phyloP scores from a whole-genome alignment of 116 monocot genomes.

The Posidonia oceanica region DNA sequence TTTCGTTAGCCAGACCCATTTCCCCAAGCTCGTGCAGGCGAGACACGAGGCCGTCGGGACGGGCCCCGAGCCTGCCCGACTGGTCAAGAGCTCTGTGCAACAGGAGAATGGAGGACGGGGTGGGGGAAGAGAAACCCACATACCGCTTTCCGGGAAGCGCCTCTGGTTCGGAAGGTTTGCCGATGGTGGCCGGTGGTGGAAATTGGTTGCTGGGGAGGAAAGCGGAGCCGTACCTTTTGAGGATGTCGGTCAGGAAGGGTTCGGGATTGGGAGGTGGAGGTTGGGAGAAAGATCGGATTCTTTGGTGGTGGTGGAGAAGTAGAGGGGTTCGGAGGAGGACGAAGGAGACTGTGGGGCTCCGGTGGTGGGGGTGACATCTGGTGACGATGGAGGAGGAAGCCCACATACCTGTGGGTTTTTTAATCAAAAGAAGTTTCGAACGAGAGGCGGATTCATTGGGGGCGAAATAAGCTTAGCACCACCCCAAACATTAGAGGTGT shows the following conservation, averaged over 20 bases:
- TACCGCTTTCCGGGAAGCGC: constrained; percentile 25
- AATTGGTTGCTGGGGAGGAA: too few relatives aligned
- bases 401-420: too few relatives aligned
- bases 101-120: constrained; percentile 1
- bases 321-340: background rate
- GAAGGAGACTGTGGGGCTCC: too few relatives aligned
- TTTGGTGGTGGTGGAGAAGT: background rate
- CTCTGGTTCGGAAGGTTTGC: constrained; percentile 6
- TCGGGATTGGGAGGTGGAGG: background rate
- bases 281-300: background rate
- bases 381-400: too few relatives aligned
- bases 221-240: background rate
- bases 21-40: constrained; percentile 16
- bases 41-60: constrained; percentile 17
- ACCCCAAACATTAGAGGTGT: too few relatives aligned
- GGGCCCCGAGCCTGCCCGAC: constrained; percentile 15
- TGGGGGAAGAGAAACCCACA: background rate
- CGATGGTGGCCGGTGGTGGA: background rate
- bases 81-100: constrained; percentile 29
- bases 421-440: too few relatives aligned
- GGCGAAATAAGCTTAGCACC: too few relatives aligned
- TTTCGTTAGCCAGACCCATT: constrained; percentile 9
- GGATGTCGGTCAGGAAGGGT: background rate
- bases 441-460: too few relatives aligned
- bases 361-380: too few relatives aligned